Percentiles rank a stretch among this genome's conserved stretches.
Evolutionary conservation across 805 yeast genomes (phyloP).

Genomic region (Sugiyamaella smithiae): DNA sequence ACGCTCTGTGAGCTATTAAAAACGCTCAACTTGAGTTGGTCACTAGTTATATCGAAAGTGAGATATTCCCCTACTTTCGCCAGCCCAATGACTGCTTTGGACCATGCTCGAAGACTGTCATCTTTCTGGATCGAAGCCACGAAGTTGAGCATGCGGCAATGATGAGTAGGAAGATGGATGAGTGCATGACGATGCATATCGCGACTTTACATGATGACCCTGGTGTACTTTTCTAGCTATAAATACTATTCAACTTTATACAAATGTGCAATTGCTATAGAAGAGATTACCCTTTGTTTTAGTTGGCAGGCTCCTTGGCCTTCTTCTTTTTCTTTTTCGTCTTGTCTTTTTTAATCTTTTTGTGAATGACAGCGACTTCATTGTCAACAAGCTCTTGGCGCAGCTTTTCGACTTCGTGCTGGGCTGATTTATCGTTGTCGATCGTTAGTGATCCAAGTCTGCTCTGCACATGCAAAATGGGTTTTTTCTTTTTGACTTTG

Average conservation of each 20-base stretch:
- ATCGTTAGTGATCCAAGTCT: constrained; percentile 23
- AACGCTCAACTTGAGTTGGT: constrained; percentile 16
- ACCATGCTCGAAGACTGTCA: constrained; percentile 19
- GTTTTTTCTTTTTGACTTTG: constrained; percentile 15
- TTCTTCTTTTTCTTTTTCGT: constrained; percentile 11
- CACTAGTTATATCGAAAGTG: constrained; percentile 15
- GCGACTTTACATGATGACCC: too few relatives aligned
- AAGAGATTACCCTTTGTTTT: too few relatives aligned
- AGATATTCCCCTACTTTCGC: constrained; percentile 20
- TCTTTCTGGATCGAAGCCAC: constrained; percentile 19
- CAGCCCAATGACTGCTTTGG: constrained; percentile 13
- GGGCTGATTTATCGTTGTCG: constrained; percentile 15
- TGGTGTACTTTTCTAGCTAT: too few relatives aligned
- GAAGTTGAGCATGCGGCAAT: constrained; percentile 3
- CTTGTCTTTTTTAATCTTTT: constrained; percentile 29
- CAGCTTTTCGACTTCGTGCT: constrained; percentile 16
- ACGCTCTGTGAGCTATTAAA: constrained; percentile 26
- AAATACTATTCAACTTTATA: too few relatives aligned
- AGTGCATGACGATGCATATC: too few relatives aligned
- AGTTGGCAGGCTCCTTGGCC: too few relatives aligned
- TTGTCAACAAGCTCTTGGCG: constrained; percentile 14
- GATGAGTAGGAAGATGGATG: background rate
- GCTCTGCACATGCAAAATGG: constrained; percentile 26
- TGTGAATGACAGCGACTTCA: constrained; percentile 31
- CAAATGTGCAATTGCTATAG: too few relatives aligned